Evolutionary conservation across 176 grass and related monocot genomes (phyloP), one percentile per base, ranked within the genome.

Genomic region (Zoysia japonica): DNA sequence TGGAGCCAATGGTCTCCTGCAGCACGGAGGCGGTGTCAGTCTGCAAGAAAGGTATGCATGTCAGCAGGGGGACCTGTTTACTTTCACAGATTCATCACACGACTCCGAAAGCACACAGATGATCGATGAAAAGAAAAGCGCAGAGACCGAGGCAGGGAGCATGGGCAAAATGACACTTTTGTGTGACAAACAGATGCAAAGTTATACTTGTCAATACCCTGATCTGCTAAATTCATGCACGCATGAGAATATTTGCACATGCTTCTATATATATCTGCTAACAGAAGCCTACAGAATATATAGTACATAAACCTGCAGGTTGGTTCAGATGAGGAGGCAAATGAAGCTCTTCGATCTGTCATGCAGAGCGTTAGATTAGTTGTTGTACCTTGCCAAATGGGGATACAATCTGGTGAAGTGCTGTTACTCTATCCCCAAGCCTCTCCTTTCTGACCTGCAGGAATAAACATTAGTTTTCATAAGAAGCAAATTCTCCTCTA

Each of bases 21-120:
- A 94, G 83, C 46, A 94, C 92, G 71, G 92, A 94, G 55, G 92
- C 89, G 67, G 89, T 94, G 86, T 94, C 92, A 76, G 92, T 94
- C 89, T 94, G 84, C 60, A 82, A 88, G 87, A 83, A 68, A 50
- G 37, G 15, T 14, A 76, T 64, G 49, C 44, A 81, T 82, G 82
- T 94, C 57, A 61, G 61, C 40, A 86, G 87, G 92, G 70, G 42
- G 75, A 41, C 65, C 54, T 40, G 56, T 87, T 82, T 70, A 57
- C 70, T 78, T 82, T 81, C 75, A 78, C 13, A 70, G 76, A 50
- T 28, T 28, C 28, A 28, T 64, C 69, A 62, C 70, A 84, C 53
- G 63, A 62, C 57, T 40, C 48, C 60, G 13, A 74, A 80, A 85
- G 77, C 7, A 43, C 60, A 68, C 65, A 77, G 46, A 13, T 63